These are phyloP conservation scores for Trypanosoma boissoni DNA, from an alignment of 208 protist species.

Conservation along the genomic window DNA sequence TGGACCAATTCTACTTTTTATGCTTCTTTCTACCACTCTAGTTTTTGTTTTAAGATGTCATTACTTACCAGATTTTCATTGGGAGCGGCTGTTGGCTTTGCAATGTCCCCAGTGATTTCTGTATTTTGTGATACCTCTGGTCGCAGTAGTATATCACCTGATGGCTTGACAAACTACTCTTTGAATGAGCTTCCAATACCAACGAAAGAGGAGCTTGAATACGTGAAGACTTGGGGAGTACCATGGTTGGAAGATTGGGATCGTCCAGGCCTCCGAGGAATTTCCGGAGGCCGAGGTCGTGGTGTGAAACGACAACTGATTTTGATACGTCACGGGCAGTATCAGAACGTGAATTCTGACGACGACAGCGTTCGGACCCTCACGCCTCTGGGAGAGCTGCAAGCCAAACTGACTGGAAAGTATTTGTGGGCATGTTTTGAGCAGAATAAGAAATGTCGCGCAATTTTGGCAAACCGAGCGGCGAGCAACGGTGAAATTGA, in stretches of 20 bases:
- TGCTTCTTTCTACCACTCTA: background rate
- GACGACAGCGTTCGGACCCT: constrained; percentile 43
- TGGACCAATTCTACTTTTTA: constrained; percentile 8
- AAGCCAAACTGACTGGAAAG: constrained; percentile 53
- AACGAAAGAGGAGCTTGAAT: constrained; percentile 36
- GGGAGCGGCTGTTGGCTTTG: constrained; percentile 6
- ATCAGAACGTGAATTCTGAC: constrained; percentile 41
- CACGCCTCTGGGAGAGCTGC: constrained; percentile 51
- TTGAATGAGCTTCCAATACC: constrained; percentile 21
- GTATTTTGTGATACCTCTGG: constrained; percentile 6
- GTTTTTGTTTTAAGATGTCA: background rate
- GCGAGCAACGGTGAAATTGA: background rate
- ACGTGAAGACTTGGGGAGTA: constrained; percentile 59
- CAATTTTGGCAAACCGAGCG: background rate
- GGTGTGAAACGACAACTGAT: constrained; percentile 51
- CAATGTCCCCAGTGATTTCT: background rate
- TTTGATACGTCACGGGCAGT: constrained; percentile 85
- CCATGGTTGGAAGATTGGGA: constrained; percentile 72
- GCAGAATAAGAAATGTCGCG: background rate
- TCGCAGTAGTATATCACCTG: constrained; percentile 19
- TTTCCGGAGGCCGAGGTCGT: constrained; percentile 8
- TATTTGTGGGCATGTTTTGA: constrained; percentile 47
- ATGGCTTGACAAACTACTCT: constrained; percentile 31
- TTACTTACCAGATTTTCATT: constrained; percentile 9
- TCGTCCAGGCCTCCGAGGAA: constrained; percentile 21